These are phyloP conservation scores for Eimeria zaria DNA, from an alignment of 169 alveolate species.

Conservation along the genomic window DNA sequence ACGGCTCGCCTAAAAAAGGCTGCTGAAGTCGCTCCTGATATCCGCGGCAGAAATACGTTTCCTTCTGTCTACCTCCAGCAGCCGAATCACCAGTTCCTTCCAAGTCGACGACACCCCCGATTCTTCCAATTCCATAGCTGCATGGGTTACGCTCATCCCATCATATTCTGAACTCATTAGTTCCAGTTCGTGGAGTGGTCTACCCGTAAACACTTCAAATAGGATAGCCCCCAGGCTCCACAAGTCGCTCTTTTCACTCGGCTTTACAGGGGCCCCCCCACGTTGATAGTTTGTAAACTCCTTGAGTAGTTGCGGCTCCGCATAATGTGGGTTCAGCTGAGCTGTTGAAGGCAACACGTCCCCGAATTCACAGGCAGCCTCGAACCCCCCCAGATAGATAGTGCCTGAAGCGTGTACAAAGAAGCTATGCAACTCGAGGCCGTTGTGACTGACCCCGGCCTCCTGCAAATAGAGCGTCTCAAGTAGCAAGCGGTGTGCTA, in stretches of 20 bases:
- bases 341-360: not conserved
- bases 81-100: not conserved
- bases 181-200: not conserved
- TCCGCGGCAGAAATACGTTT: not conserved
- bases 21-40: not conserved
- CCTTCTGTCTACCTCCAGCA: not conserved
- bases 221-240: constrained; percentile 30
- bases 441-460: constrained; percentile 20
- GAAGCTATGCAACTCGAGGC: not conserved
- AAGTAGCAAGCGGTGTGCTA: not conserved
- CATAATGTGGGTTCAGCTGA: not conserved
- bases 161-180: not conserved
- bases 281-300: not conserved
- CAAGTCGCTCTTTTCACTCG: constrained; percentile 14
- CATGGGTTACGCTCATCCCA: not conserved
- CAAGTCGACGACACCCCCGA: not conserved
- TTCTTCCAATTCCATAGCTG: not conserved
- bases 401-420: not conserved
- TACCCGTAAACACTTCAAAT: not conserved
- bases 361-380: not conserved
- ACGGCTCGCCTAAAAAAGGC: not conserved
- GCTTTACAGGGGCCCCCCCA: not conserved
- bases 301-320: not conserved
- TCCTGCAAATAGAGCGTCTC: not conserved
- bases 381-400: not conserved